These are phyloP conservation scores for Naganishia vaughanmartiniae DNA, from an alignment of 768 basidiomycete species.

Conservation along the genomic window DNA sequence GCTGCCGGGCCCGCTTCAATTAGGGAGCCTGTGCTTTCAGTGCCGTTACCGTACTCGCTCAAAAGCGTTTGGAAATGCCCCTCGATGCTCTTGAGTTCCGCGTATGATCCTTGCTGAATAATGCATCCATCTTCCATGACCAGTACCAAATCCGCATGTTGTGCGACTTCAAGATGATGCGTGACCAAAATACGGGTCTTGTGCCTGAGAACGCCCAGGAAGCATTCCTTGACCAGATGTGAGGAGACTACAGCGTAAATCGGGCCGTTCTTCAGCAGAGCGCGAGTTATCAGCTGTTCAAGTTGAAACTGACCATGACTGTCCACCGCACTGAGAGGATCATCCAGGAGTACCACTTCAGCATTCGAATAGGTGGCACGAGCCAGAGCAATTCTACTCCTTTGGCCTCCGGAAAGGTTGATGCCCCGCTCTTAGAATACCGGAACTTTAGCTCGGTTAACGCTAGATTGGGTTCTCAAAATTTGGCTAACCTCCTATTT, in stretches of 20 bases:
- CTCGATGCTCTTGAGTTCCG: slow-evolving; percentile 24
- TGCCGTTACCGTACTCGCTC: slow-evolving; percentile 51
- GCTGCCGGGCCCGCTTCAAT: no score
- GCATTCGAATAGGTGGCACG: slow-evolving; percentile 40
- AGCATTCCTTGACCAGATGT: slow-evolving; percentile 63
- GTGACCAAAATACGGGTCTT: slow-evolving; percentile 63
- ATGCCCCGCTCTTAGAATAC: slow-evolving; percentile 74
- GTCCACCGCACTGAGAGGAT: slow-evolving; percentile 38
- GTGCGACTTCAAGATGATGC: slow-evolving; percentile 48
- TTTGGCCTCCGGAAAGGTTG: slow-evolving; percentile 50
- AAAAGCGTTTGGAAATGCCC: slow-evolving; percentile 44
- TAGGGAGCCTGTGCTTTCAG: background rate
- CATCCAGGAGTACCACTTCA: slow-evolving; percentile 48
- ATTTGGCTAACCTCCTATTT: no score
- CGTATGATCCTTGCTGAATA: slow-evolving; percentile 64
- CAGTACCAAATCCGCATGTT: slow-evolving; percentile 44
- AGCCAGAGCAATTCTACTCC: slow-evolving; percentile 44
- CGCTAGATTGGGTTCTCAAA: no score
- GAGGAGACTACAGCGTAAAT: slow-evolving; percentile 58
- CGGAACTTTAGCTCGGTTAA: no score
- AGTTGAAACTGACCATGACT: slow-evolving; percentile 12
- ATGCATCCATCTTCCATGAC: slow-evolving; percentile 53
- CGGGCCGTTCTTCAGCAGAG: slow-evolving; percentile 69
- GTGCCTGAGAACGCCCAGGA: slow-evolving; percentile 55
- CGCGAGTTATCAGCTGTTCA: slow-evolving; percentile 51